A percentile compares a stretch with the other conserved stretches of the same genome.
Evolutionary conservation across 257 asterid genomes (phyloP).

Genomic region (Solanum virginianum): DNA sequence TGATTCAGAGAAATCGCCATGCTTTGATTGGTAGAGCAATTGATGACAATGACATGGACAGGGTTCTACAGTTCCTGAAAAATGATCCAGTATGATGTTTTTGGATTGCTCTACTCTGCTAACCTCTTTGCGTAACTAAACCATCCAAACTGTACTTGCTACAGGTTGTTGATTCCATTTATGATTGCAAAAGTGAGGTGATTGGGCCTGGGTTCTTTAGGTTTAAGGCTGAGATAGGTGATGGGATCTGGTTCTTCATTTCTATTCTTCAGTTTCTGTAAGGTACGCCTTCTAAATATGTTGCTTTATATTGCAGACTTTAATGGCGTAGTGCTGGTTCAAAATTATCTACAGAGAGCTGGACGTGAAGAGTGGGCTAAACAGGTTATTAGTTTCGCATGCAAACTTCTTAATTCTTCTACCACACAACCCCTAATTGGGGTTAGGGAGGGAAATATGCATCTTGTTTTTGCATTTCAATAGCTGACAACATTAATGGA

Average conservation of each 20-base stretch:
- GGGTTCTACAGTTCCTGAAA: constrained; percentile 80
- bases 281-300: not conserved
- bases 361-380: constrained; percentile 96
- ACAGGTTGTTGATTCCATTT: constrained; percentile 92
- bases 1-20: constrained; percentile 97
- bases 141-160: constrained; percentile 4
- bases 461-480: not conserved
- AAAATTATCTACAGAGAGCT: constrained; percentile 68
- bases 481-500: not conserved
- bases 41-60: constrained; percentile 81
- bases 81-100: constrained; percentile 62
- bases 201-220: constrained; percentile 98
- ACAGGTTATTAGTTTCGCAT: constrained; percentile 36
- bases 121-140: not conserved
- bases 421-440: not conserved
- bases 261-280: not conserved
- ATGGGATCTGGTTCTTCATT: not conserved
- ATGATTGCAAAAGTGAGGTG: constrained; percentile 99
- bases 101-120: not conserved
- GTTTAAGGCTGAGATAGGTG: constrained; percentile 99
- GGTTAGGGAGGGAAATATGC: not conserved
- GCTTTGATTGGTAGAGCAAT: constrained; percentile 98
- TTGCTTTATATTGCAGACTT: constrained; percentile 47
- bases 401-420: not conserved
- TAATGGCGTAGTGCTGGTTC: constrained; percentile 92